Evolutionary conservation across 78 protist species (phyloP).

Genomic region (Tieghemostelium lacteum): DNA sequence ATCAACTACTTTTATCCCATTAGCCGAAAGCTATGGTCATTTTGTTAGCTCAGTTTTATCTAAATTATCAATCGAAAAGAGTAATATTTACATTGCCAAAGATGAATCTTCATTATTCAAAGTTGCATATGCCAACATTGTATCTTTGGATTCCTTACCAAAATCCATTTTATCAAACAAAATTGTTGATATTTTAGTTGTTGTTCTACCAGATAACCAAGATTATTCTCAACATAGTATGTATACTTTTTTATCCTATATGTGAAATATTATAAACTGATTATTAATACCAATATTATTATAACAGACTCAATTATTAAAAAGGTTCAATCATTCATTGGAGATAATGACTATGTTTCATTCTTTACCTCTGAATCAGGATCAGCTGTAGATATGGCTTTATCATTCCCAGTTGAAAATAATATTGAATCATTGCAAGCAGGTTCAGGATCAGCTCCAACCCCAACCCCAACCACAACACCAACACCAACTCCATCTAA

Average conservation of each 20-base stretch:
- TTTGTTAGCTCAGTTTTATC: slow-evolving; percentile 25
- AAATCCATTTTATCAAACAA: slow-evolving; percentile 5
- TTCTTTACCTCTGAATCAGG: slow-evolving; percentile 63
- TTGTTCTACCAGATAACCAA: slow-evolving; percentile 8
- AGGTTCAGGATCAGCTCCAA: neutral
- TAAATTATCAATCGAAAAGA: neutral
- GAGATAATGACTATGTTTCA: slow-evolving; percentile 2
- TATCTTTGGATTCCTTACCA: neutral
- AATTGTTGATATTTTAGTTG: slow-evolving; percentile 46
- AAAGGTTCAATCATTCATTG: slow-evolving; percentile 14
- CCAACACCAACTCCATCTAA: neutral
- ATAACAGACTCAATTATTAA: neutral
- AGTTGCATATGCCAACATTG: neutral
- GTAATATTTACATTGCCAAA: slow-evolving; percentile 40
- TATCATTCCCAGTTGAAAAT: neutral
- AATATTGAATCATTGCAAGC: neutral
- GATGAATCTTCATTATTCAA: neutral
- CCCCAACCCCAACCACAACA: neutral
- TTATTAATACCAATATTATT: neutral
- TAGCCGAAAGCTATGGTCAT: neutral
- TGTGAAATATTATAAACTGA: neutral
- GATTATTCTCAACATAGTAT: slow-evolving; percentile 7
- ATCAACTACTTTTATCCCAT: slow-evolving; percentile 50
- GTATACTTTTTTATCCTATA: neutral
- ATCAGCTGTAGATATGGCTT: neutral